A percentile compares a stretch with the other conserved stretches of the same genome.
These are phyloP conservation scores for Xylariales sp. DNA, from an alignment of 2,329 filamentous ascomycete species.

Conservation along the genomic window DNA sequence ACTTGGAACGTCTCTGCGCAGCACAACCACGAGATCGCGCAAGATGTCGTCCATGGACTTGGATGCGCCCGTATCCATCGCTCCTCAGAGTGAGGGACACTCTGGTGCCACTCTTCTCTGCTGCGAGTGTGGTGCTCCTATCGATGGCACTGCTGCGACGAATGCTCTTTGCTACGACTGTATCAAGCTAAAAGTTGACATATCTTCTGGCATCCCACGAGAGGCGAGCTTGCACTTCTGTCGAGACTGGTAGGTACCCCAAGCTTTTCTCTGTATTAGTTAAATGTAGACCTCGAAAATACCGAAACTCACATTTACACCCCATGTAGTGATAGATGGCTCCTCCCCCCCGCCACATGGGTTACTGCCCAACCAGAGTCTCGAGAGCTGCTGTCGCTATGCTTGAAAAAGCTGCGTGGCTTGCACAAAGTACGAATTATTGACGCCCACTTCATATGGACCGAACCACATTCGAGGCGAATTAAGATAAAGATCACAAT, in stretches of 20 bases:
- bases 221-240: conserved; percentile 90
- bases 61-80: conserved; percentile 7
- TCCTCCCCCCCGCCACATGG: conserved; percentile 83
- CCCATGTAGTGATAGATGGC: conserved; percentile 90
- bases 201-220: conserved; percentile 84
- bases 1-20: neutral
- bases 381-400: conserved; percentile 86
- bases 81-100: conserved; percentile 2
- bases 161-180: conserved; percentile 95
- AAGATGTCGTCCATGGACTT: conserved; percentile 6
- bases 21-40: no score
- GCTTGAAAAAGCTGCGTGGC: conserved; percentile 81
- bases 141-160: conserved; percentile 82
- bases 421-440: conserved; percentile 89
- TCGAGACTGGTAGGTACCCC: no score
- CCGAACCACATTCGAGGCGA: conserved; percentile 89
- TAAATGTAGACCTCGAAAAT: no score
- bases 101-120: conserved; percentile 68
- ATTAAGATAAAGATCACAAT: conserved; percentile 95
- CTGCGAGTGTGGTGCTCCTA: conserved; percentile 94
- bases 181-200: conserved; percentile 90
- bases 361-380: conserved; percentile 81
- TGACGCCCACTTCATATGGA: conserved; percentile 97
- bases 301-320: no score
- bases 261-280: no score